Evolutionary conservation across 2,329 filamentous ascomycete genomes (phyloP), one percentile per base, ranked within the genome.

Genomic region (Clarireedia paspali): DNA sequence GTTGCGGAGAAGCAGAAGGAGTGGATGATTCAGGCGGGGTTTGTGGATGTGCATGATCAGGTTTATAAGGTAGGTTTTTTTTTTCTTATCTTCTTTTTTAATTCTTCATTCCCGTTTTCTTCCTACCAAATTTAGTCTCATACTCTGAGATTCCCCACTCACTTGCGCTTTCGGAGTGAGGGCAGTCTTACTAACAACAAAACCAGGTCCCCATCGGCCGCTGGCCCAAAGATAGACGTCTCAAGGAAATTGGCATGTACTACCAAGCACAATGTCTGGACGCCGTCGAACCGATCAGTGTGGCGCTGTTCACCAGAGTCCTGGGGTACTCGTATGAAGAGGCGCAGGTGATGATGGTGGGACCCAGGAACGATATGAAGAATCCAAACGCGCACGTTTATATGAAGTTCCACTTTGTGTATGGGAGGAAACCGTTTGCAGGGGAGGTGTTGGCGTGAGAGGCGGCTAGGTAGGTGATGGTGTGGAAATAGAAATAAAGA

Each of bases 341-440:
- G 57, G 74, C 77, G 6, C 73, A 79, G 62, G 57, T 76, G 10
- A 75, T 77, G 56, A 70, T 80, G 24, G 67, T 75, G 23, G 69
- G 74, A 9, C 75, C 79, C 17, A 70, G 75, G 55, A 74, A 68
- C 56, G 75, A 73, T n/a, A 77, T 77, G 59, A 68, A 69, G 57
- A 74, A 76, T 56, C 44, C 40, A 2, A 57, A 30, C 40, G 52
- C 67, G 69, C 58, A 71, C 75, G 60, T 70, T 75, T 80, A 78
- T 57, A 81, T 81, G 78, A 78, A 77, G 14, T 71, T 81, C 61
- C 74, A 80, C 62, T 72, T 80, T 50, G 69, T 80, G 9, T 80
- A 55, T 36, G 52, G 52, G 30, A 55, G 52, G 24, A 55, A 55
- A 30, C 52, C 52, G 7, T 45, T 24, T 45, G 39, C 14, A 6